Percentiles rank a stretch among this genome's conserved stretches.
Conservation (phyloP, 495 filamentous ascomycete genomes). For the Hyaloscypha bicolor region DNA sequence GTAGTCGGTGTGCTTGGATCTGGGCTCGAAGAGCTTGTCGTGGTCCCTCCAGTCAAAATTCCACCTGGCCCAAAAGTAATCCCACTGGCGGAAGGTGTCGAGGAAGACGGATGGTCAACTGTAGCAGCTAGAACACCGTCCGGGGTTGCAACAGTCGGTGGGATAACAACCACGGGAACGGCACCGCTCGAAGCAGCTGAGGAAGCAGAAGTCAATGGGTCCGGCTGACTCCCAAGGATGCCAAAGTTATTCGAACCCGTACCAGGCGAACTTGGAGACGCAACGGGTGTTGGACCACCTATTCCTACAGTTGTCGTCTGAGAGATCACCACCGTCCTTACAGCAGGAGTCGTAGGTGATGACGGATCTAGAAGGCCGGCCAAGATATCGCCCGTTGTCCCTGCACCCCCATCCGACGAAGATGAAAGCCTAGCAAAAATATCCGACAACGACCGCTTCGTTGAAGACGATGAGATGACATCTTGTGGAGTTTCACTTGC, state of each 20-base stretch:
- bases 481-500: slow-evolving; percentile 22
- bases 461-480: slow-evolving; percentile 10
- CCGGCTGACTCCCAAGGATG: background rate
- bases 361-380: background rate
- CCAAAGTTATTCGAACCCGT: background rate
- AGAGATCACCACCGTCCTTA: slow-evolving; percentile 26
- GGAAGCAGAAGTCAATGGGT: background rate
- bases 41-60: slow-evolving; percentile 19
- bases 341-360: slow-evolving; percentile 1
- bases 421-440: slow-evolving; percentile 9
- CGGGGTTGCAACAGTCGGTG: slow-evolving; percentile 19
- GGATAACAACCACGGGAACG: slow-evolving; percentile 26
- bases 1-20: background rate
- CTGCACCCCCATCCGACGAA: slow-evolving; percentile 11
- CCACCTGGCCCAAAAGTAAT: slow-evolving; percentile 32
- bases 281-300: background rate
- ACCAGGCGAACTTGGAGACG: too few species aligned
- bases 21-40: slow-evolving; percentile 11
- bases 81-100: slow-evolving; percentile 16
- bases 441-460: slow-evolving; percentile 29
- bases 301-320: background rate
- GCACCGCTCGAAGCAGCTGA: slow-evolving; percentile 26
- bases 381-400: slow-evolving; percentile 11
- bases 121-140: slow-evolving; percentile 4
- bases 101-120: slow-evolving; percentile 4